A percentile compares a stretch with the other conserved stretches of the same genome.
phyloP scores from a whole-genome alignment of 1,139 yeast genomes.

The Kodamaea alishanica region DNA sequence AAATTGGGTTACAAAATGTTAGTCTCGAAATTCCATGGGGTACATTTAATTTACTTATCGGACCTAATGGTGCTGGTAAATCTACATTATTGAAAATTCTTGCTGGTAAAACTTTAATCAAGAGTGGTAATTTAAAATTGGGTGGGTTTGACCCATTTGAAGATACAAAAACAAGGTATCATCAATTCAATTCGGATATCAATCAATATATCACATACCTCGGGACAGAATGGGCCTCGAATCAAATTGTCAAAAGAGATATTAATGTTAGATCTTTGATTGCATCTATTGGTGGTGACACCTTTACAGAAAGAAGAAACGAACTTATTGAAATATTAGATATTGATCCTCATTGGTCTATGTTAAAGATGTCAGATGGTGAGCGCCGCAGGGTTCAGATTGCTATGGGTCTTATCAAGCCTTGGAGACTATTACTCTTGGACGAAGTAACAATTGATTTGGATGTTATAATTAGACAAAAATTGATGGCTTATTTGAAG shows the following conservation, averaged over 20 bases:
- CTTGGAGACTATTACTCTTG: slow-evolving; percentile 78
- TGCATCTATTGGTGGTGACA: slow-evolving; percentile 79
- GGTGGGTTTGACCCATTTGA: slow-evolving; percentile 88
- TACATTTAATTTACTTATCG: slow-evolving; percentile 73
- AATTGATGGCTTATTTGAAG: slow-evolving; percentile 65
- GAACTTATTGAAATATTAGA: slow-evolving; percentile 71
- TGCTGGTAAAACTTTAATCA: slow-evolving; percentile 88
- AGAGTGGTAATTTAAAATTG: slow-evolving; percentile 61
- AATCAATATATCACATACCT: slow-evolving; percentile 62
- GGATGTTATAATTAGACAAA: slow-evolving; percentile 84
- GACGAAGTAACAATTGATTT: slow-evolving; percentile 97
- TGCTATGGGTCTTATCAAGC: slow-evolving; percentile 87
- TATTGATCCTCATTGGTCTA: slow-evolving; percentile 84
- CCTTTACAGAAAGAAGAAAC: slow-evolving; percentile 71
- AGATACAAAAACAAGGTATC: slow-evolving; percentile 46
- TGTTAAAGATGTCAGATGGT: slow-evolving; percentile 91
- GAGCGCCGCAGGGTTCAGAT: slow-evolving; percentile 91
- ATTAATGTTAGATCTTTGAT: slow-evolving; percentile 79
- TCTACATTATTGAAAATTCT: slow-evolving; percentile 78
- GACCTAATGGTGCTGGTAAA: slow-evolving; percentile 98
- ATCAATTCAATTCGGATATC: slow-evolving; percentile 42
- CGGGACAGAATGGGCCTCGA: slow-evolving; percentile 97
- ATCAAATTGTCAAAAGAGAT: slow-evolving; percentile 84
- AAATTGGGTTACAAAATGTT: slow-evolving; percentile 67
- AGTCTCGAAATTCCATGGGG: slow-evolving; percentile 61